Evolutionary conservation across 306 rosid genomes (phyloP).

Genomic region (Quercus engelmannii): DNA sequence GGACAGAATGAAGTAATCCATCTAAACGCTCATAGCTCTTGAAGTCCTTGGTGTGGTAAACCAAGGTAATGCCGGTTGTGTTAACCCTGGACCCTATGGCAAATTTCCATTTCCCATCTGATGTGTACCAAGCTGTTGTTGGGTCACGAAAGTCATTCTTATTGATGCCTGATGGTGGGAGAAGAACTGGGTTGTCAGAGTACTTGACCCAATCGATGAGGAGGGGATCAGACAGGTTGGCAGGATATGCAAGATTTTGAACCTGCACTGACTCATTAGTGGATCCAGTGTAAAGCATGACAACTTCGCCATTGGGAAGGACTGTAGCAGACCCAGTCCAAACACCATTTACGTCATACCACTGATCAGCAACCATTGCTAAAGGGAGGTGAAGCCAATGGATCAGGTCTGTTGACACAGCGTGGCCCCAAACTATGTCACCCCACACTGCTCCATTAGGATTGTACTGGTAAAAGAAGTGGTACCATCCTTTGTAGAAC

Average conservation of each 20-base stretch:
- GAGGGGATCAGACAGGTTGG: slow-evolving; percentile 64
- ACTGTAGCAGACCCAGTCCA: slow-evolving; percentile 94
- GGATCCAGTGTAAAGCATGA: slow-evolving; percentile 88
- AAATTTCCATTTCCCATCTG: slow-evolving; percentile 74
- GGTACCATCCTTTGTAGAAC: slow-evolving; percentile 90
- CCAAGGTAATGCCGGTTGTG: slow-evolving; percentile 62
- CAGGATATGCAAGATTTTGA: slow-evolving; percentile 76
- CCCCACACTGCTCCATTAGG: slow-evolving; percentile 89
- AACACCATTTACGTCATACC: slow-evolving; percentile 78
- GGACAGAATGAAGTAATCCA: slow-evolving; percentile 56
- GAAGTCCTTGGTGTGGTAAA: slow-evolving; percentile 71
- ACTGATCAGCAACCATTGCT: slow-evolving; percentile 69
- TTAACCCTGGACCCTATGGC: slow-evolving; percentile 65
- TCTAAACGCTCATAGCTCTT: slow-evolving; percentile 43
- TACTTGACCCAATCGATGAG: slow-evolving; percentile 69
- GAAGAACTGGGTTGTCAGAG: slow-evolving; percentile 63
- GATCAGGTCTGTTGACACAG: slow-evolving; percentile 74
- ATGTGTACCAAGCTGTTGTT: slow-evolving; percentile 81
- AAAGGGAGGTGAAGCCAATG: slow-evolving; percentile 89
- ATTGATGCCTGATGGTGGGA: slow-evolving; percentile 61
- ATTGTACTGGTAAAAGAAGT: slow-evolving; percentile 88
- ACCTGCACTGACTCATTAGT: slow-evolving; percentile 73
- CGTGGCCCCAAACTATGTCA: slow-evolving; percentile 86
- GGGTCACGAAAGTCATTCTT: slow-evolving; percentile 83
- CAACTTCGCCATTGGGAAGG: slow-evolving; percentile 48